Base-by-base conservation (phyloP, 345 rosid genomes). In the Toxicodendron radicans region DNA sequence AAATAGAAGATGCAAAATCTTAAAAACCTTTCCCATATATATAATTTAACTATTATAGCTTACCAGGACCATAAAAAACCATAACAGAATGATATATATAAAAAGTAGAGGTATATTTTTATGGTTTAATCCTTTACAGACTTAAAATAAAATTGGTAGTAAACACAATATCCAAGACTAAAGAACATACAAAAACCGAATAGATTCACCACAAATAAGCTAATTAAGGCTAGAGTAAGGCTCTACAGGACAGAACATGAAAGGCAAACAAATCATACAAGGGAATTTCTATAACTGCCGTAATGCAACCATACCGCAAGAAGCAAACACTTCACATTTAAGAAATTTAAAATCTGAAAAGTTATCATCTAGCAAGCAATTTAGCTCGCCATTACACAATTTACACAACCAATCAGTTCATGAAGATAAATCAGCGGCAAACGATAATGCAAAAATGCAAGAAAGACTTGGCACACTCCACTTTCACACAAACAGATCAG, bases 1-100 rank as follows among this genome's bases (percentile, higher is more conserved):
- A 76, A 30, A 18, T 60, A 62, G 66, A 77, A 33, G 51, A 23
- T 21, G 38, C 58, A 49, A 65, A 69, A 67, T 49, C 45, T 38
- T 23, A 64, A 56, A 20, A 76, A 30, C 62, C 59, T 70, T 51
- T 59, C 58, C 24, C 16, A 52, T 10, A 2, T 43, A 62, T 62
- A 6, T 6, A 23, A 4, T 63, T 45, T 3, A 45, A 67, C 18
- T 23, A 5, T 35, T 10, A 9, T n/a, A 35, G 7, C 18, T 38
- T 57, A 23, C 20, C n/a, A 12, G 18, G 5, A 18, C 18, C 49
- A 52, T 0, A n/a, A 53, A 53, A 53, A 69, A 35, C 13, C 16
- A 49, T 27, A 17, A 49, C 32, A 54, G 10, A 14, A 20, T 53
- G n/a, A 23, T 16, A 3, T 21, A 20, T 21, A 43, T 16, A 65